Evolutionary conservation across 2,329 filamentous ascomycete species (phyloP).

Genomic region (Colletotrichum lindemuthianum): DNA sequence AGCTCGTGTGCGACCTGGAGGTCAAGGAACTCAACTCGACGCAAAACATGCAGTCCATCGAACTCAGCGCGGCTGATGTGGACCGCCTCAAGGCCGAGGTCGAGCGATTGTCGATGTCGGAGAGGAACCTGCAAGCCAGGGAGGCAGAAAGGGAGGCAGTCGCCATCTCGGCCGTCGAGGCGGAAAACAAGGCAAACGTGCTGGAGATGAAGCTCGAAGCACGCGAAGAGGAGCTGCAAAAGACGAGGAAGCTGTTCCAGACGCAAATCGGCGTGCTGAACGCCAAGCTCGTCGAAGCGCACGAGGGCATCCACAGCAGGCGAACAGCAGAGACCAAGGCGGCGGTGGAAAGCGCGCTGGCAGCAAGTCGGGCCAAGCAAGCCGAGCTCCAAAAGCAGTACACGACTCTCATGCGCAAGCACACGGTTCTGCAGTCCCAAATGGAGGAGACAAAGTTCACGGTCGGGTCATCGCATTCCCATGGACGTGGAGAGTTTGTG

Average conservation of each 20-base stretch:
- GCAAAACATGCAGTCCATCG: constrained; percentile 71
- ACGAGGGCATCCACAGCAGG: constrained; percentile 42
- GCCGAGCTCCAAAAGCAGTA: constrained; percentile 64
- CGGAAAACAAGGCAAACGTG: constrained; percentile 67
- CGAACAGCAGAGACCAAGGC: constrained; percentile 44
- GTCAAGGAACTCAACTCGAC: constrained; percentile 71
- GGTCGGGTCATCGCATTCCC: constrained; percentile 34
- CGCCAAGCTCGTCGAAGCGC: constrained; percentile 53
- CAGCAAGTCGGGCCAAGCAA: constrained; percentile 64
- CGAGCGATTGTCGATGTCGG: constrained; percentile 66
- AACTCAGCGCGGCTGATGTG: constrained; percentile 69
- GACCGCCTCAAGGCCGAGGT: constrained; percentile 69
- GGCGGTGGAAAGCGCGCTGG: constrained; percentile 56
- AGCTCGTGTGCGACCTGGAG: constrained; percentile 75
- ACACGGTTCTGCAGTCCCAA: constrained; percentile 59
- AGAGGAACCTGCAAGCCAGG: constrained; percentile 71
- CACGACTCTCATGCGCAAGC: constrained; percentile 60
- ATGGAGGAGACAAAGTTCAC: constrained; percentile 34
- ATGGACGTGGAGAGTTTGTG: constrained; percentile 28
- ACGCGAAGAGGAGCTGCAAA: constrained; percentile 57
- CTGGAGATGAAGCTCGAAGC: constrained; percentile 67
- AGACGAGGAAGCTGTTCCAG: constrained; percentile 55
- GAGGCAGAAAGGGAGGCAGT: constrained; percentile 69
- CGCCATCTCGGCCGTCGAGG: constrained; percentile 66
- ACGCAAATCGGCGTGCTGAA: constrained; percentile 60